These are phyloP conservation scores for Aspergillus oerlinghausenensis DNA, from an alignment of 2,329 filamentous ascomycete genomes.

Conservation along the genomic window DNA sequence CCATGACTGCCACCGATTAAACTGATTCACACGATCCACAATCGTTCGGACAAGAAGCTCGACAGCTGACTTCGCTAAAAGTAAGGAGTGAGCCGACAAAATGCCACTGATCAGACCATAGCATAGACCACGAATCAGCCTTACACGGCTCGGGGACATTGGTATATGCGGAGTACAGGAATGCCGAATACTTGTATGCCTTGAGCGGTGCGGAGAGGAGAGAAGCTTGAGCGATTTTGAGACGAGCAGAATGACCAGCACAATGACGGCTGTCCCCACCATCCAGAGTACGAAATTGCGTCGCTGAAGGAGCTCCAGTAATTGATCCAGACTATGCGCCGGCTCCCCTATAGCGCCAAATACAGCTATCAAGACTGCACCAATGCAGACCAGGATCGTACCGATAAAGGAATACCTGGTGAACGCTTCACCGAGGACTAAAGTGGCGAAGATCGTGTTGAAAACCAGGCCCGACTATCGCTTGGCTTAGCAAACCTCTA, in stretches of 20 bases:
- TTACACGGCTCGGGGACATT: conserved; percentile 57
- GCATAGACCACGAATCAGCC: conserved; percentile 73
- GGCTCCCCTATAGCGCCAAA: conserved; percentile 94
- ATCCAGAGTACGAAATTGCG: conserved; percentile 85
- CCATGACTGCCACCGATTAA: conserved; percentile 94
- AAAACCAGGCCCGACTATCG: conserved; percentile 81
- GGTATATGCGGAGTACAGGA: conserved; percentile 34
- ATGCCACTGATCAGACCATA: conserved; percentile 91
- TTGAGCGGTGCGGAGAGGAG: conserved; percentile 28
- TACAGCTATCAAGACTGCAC: conserved; percentile 85
- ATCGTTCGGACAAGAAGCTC: conserved; percentile 87
- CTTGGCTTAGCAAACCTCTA: conserved; percentile 8
- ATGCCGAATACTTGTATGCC: conserved; percentile 41
- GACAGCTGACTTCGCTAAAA: conserved; percentile 94
- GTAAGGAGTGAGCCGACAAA: conserved; percentile 83
- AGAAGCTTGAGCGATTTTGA: conserved; percentile 45
- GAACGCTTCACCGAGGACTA: conserved; percentile 90
- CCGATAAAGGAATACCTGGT: conserved; percentile 89
- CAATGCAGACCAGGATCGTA: conserved; percentile 78
- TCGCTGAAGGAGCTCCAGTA: conserved; percentile 69
- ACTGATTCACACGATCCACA: conserved; percentile 83
- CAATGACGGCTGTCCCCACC: conserved; percentile 69
- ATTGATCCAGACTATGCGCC: conserved; percentile 78
- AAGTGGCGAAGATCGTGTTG: conserved; percentile 93
- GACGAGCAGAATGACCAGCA: conserved; percentile 61